phyloP scores from a whole-genome alignment of 192 early-diverging fungal genomes.

The Coemansia sp. region DNA sequence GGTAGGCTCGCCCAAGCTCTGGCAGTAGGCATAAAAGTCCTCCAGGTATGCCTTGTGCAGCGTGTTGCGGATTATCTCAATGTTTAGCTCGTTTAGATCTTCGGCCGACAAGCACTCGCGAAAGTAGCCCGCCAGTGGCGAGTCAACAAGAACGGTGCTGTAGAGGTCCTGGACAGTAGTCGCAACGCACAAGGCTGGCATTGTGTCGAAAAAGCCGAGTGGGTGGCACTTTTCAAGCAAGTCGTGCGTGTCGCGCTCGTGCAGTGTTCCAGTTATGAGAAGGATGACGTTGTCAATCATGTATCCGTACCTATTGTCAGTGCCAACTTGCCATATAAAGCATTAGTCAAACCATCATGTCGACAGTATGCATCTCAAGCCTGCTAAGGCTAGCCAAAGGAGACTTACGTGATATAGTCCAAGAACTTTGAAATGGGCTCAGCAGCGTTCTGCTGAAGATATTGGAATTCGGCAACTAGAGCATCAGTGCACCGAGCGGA shows the following conservation, averaged over 20 bases:
- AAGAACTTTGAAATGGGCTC: conserved; percentile 86
- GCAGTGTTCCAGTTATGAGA: conserved; percentile 95
- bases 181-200: conserved; percentile 96
- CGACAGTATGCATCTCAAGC: neutral
- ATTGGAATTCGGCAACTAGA: conserved; percentile 90
- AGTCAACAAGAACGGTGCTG: conserved; percentile 94
- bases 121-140: conserved; percentile 98
- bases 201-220: conserved; percentile 95
- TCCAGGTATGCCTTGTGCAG: conserved; percentile 98
- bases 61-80: conserved; percentile 99
- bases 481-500: conserved; percentile 85
- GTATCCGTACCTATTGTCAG: conserved; percentile 61
- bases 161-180: conserved; percentile 95
- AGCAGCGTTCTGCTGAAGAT: conserved; percentile 80
- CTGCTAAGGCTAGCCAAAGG: neutral
- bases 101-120: conserved; percentile 94
- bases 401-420: conserved; percentile 89
- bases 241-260: conserved; percentile 97
- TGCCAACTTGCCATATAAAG: neutral
- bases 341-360: neutral
- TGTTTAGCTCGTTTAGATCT: conserved; percentile 99
- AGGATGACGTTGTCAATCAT: conserved; percentile 99
- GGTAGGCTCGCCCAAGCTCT: conserved; percentile 77
- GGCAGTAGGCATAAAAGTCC: conserved; percentile 94
- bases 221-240: conserved; percentile 97